phyloP scores from a whole-genome alignment of 495 filamentous ascomycete species.

The Penicillium cinerascens region DNA sequence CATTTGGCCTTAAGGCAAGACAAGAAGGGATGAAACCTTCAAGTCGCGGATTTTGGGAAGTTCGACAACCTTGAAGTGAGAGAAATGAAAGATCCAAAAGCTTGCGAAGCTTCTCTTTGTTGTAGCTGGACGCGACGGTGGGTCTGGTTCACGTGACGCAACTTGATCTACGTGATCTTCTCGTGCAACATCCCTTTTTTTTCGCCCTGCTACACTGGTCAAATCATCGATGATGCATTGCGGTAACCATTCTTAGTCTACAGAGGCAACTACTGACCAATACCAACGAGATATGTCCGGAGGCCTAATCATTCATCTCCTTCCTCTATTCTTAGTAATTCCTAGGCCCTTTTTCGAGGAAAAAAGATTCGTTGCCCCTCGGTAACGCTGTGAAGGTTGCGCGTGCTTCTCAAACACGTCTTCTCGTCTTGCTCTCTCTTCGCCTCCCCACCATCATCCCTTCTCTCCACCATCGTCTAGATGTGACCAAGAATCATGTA shows the following conservation, averaged over 20 bases:
- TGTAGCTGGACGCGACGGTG: constrained; percentile 14
- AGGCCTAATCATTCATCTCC: too few relatives aligned
- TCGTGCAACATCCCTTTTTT: background rate
- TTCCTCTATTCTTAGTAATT: too few relatives aligned
- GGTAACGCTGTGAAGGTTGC: too few relatives aligned
- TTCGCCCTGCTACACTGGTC: background rate
- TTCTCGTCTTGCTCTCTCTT: too few relatives aligned
- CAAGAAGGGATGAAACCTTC: background rate
- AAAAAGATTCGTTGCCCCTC: too few relatives aligned
- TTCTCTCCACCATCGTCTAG: too few relatives aligned
- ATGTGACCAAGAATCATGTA: background rate
- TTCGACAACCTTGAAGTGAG: background rate
- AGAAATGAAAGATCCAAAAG: background rate
- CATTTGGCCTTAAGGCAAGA: constrained; percentile 6
- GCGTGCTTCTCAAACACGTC: too few relatives aligned
- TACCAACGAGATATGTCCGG: too few relatives aligned
- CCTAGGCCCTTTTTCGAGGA: too few relatives aligned
- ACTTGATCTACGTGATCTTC: background rate
- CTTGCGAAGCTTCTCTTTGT: background rate
- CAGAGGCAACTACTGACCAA: too few relatives aligned
- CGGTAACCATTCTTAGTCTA: background rate
- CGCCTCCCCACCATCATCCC: too few relatives aligned
- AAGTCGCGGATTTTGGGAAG: background rate
- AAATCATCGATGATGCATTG: background rate
- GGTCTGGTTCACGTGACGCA: constrained; percentile 10